Conservation (phyloP, 345 rosid genomes). For the Eucalyptus pauciflora region DNA sequence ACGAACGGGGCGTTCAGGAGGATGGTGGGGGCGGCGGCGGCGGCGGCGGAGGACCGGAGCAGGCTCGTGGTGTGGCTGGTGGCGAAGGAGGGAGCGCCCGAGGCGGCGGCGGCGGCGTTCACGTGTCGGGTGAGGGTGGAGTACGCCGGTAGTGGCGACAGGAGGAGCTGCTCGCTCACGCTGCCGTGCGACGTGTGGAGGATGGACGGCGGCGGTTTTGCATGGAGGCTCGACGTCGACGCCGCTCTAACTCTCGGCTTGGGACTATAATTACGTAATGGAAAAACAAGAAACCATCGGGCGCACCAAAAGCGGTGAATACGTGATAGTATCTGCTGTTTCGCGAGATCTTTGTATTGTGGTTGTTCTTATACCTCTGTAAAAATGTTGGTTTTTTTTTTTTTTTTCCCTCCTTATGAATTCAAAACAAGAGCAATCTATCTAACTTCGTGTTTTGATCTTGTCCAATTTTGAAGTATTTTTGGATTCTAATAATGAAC, state of each 20-base stretch:
- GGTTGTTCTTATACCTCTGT: neutral
- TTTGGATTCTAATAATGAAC: neutral
- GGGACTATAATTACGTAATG: neutral
- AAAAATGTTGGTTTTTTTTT: neutral
- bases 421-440: neutral
- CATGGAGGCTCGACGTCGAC: conserved; percentile 49
- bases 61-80: neutral
- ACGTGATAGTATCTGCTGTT: neutral
- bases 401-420: neutral
- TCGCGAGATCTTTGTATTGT: neutral
- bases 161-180: neutral
- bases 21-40: conserved; percentile 9
- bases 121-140: conserved; percentile 28
- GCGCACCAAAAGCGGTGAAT: neutral
- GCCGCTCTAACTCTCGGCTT: conserved; percentile 32
- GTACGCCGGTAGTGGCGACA: conserved; percentile 6
- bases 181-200: conserved; percentile 55
- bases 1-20: conserved; percentile 33
- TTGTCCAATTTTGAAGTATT: neutral
- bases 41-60: neutral
- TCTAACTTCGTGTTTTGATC: neutral
- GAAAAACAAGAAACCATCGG: neutral
- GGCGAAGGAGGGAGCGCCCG: neutral
- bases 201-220: conserved; percentile 44
- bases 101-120: neutral